Conservation (phyloP, 2,329 filamentous ascomycete species). For the Nothomitra cinnamomea region DNA sequence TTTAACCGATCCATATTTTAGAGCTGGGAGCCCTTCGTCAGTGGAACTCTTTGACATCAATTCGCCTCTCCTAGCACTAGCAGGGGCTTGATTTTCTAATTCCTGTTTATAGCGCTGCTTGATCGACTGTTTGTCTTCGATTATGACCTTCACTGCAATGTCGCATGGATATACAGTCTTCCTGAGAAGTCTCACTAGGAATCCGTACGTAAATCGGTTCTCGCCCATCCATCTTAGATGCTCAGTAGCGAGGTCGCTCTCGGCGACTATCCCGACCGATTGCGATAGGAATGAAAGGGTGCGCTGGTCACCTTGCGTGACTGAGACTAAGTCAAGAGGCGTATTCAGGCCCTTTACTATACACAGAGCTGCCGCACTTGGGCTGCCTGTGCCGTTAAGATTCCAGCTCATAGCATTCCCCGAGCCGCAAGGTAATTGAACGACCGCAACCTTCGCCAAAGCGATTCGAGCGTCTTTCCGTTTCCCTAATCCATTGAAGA, state of each 20-base stretch:
- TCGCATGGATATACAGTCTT: conserved; percentile 79
- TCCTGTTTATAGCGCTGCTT: conserved; percentile 51
- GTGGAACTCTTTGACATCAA: conserved; percentile 14
- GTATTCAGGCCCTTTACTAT: conserved; percentile 80
- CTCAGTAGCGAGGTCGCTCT: conserved; percentile 79
- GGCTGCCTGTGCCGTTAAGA: conserved; percentile 61
- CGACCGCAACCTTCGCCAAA: conserved; percentile 60
- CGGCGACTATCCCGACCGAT: conserved; percentile 74
- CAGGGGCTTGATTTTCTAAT: conserved; percentile 18
- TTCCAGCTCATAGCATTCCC: conserved; percentile 92
- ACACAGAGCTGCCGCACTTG: conserved; percentile 60
- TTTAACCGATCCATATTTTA: conserved; percentile 65
- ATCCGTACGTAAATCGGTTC: conserved; percentile 68
- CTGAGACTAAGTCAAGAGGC: conserved; percentile 67
- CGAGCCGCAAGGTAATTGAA: conserved; percentile 78
- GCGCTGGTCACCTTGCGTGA: conserved; percentile 63
- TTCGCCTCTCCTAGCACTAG: not conserved
- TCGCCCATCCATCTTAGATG: conserved; percentile 85
- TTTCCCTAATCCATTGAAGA: conserved; percentile 80
- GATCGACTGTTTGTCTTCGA: conserved; percentile 57
- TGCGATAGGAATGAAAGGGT: conserved; percentile 83
- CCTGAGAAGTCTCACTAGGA: conserved; percentile 57
- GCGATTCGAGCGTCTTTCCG: conserved; percentile 59
- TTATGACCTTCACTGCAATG: conserved; percentile 67
- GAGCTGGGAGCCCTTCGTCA: conserved; percentile 44